Conservation (phyloP, 2,329 filamentous ascomycete species). For the Xylariales sp. region DNA sequence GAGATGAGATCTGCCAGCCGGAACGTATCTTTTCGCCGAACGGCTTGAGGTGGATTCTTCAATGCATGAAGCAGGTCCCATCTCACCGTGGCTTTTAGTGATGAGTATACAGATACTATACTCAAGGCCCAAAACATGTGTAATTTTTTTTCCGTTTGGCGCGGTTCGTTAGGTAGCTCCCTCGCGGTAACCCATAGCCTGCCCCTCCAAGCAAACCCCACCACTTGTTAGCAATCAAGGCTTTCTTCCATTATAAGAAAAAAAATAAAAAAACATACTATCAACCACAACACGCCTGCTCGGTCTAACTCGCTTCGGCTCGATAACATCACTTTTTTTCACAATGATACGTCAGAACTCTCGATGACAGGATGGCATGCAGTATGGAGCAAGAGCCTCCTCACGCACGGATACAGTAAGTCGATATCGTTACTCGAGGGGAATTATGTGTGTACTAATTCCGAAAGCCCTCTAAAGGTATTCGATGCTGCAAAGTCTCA, state of each 20-base stretch:
- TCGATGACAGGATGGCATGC: slow-evolving; percentile 41
- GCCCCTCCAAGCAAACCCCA: slow-evolving; percentile 7
- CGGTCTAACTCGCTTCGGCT: not conserved
- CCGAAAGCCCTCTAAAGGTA: slow-evolving; percentile 54
- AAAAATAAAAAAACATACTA: not conserved
- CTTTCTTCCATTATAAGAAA: too few species aligned
- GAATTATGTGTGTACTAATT: slow-evolving; percentile 21
- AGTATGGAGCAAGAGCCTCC: slow-evolving; percentile 37
- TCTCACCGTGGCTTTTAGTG: too few species aligned
- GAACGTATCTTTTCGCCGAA: too few species aligned
- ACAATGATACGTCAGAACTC: slow-evolving; percentile 14
- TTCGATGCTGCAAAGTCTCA: slow-evolving; percentile 57
- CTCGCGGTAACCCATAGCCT: not conserved
- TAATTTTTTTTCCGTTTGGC: too few species aligned
- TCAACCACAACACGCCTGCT: not conserved
- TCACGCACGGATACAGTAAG: slow-evolving; percentile 44
- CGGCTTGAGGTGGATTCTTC: too few species aligned
- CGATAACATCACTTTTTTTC: not conserved
- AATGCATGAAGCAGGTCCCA: not conserved
- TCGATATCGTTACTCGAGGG: slow-evolving; percentile 1
- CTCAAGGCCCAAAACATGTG: too few species aligned
- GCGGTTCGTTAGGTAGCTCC: too few species aligned
- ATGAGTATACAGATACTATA: not conserved
- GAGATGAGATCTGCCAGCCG: not conserved
- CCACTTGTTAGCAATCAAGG: too few species aligned